Conservation (phyloP, 306 rosid genomes). For the Quercus glauca region DNA sequence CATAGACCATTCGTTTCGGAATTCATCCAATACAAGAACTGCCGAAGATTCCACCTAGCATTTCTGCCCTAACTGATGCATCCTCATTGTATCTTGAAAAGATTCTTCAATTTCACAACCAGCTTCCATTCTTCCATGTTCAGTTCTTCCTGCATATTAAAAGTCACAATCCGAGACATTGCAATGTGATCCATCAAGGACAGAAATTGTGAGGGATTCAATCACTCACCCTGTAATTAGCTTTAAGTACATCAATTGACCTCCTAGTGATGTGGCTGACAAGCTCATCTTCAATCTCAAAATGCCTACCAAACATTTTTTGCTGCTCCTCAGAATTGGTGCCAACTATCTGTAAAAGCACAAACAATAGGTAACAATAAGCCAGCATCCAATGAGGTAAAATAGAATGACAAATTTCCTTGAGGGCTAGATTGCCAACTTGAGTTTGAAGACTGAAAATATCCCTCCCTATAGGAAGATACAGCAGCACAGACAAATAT, state of each 20-base stretch:
- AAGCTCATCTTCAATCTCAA: conserved; percentile 90
- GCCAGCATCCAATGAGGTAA: background rate
- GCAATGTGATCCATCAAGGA: background rate
- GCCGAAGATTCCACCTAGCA: too few species aligned
- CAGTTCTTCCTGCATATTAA: conserved; percentile 63
- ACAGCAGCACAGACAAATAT: too few species aligned
- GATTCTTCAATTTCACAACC: conserved; percentile 72
- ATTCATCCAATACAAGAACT: too few species aligned
- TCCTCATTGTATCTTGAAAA: conserved; percentile 71
- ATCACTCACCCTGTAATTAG: conserved; percentile 75
- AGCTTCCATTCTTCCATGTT: conserved; percentile 74
- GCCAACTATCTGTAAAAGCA: conserved; percentile 65
- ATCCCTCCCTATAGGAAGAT: too few species aligned
- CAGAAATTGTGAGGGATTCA: background rate
- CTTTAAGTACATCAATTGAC: conserved; percentile 82
- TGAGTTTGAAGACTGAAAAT: too few species aligned
- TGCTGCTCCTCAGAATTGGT: conserved; percentile 88
- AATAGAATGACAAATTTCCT: background rate
- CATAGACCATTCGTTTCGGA: too few species aligned
- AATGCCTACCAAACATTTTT: conserved; percentile 92
- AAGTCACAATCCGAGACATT: conserved; percentile 1
- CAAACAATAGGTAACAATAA: conserved; percentile 6
- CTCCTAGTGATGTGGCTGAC: conserved; percentile 85
- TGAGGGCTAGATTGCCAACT: too few species aligned
- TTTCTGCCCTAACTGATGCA: background rate